Evolutionary conservation across 768 basidiomycete genomes (phyloP).

Genomic region (Russula ochroleuca): DNA sequence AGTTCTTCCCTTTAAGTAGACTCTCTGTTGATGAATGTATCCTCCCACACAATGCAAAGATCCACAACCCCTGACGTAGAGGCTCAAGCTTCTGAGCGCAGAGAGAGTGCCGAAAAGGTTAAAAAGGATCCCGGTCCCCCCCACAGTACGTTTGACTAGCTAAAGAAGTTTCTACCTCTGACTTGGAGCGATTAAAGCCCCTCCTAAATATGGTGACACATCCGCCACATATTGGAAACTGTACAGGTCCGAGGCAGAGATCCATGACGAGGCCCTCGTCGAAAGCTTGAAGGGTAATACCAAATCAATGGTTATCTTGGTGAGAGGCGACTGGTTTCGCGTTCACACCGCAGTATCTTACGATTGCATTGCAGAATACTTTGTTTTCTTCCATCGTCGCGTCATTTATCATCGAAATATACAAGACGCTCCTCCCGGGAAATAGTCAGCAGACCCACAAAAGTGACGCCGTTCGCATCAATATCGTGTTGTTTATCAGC

Average conservation of each 20-base stretch:
- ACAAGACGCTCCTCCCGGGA: slow-evolving; percentile 24
- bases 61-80: too few relatives aligned
- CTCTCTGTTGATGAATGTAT: too few relatives aligned
- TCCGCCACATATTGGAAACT: slow-evolving; percentile 23
- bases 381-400: slow-evolving; percentile 29
- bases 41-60: too few relatives aligned
- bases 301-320: slow-evolving; percentile 23
- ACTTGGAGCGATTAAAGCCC: not conserved
- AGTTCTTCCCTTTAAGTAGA: too few relatives aligned
- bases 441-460: slow-evolving; percentile 11
- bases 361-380: not conserved
- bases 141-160: slow-evolving; percentile 53
- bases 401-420: slow-evolving; percentile 27
- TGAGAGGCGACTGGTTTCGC: not conserved
- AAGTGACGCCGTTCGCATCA: slow-evolving; percentile 16
- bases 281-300: slow-evolving; percentile 23
- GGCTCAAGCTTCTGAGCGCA: too few relatives aligned
- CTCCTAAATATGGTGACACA: slow-evolving; percentile 11
- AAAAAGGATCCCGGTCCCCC: too few relatives aligned
- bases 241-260: slow-evolving; percentile 21
- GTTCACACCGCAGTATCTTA: not conserved
- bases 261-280: slow-evolving; percentile 13
- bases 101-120: too few relatives aligned
- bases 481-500: slow-evolving; percentile 22
- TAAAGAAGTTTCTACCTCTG: not conserved